These are phyloP conservation scores for Lolium perenne DNA, from an alignment of 176 grass and related monocot species.

Conservation along the genomic window DNA sequence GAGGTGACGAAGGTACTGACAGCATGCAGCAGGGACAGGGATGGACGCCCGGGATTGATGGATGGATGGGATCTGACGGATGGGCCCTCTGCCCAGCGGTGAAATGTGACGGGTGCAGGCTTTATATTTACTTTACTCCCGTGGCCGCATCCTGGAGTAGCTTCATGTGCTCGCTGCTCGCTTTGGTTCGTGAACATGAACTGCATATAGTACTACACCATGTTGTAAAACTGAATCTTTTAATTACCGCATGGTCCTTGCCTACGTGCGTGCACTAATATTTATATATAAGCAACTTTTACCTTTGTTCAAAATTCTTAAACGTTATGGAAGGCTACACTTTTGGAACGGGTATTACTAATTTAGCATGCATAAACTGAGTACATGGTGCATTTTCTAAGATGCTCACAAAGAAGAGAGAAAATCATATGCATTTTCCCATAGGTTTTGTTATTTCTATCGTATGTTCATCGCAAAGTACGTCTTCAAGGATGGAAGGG, in stretches of 20 bases:
- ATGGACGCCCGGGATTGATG: slow-evolving; percentile 44
- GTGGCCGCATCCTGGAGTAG: neutral
- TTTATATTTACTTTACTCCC: slow-evolving; percentile 41
- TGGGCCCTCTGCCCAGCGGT: neutral
- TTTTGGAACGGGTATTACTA: neutral
- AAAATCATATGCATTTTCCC: too few species aligned
- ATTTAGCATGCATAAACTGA: neutral
- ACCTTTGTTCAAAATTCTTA: too few species aligned
- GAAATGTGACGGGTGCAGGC: slow-evolving; percentile 53
- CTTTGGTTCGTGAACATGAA: slow-evolving; percentile 43
- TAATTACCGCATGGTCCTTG: too few species aligned
- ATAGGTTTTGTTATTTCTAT: too few species aligned
- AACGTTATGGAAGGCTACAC: too few species aligned
- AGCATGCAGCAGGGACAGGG: slow-evolving; percentile 29
- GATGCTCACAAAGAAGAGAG: too few species aligned
- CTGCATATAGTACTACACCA: slow-evolving; percentile 39
- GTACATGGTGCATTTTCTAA: too few species aligned
- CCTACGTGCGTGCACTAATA: too few species aligned
- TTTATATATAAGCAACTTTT: neutral
- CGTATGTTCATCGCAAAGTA: too few species aligned
- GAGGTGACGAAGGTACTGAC: slow-evolving; percentile 24
- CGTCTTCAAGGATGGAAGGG: too few species aligned
- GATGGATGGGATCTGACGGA: slow-evolving; percentile 64
- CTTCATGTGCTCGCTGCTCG: slow-evolving; percentile 28
- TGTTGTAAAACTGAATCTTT: neutral